Evolutionary conservation across 1,284 basidiomycete genomes (phyloP), one percentile per base, ranked within the genome.

Genomic region (Microbotryum lychnidis-dioicae): DNA sequence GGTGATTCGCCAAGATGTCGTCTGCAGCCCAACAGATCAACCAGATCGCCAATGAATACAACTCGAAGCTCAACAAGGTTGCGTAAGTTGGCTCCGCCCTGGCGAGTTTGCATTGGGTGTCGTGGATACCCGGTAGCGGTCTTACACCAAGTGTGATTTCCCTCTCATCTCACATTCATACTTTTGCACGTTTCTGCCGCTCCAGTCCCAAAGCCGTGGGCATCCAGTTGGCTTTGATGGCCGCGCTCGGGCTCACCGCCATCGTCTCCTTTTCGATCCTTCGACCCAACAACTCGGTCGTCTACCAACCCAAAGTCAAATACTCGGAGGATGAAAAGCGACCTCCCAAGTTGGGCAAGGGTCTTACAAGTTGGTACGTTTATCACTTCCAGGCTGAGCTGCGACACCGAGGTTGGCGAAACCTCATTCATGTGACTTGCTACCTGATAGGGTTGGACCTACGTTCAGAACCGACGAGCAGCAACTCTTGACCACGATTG

Each of bases 401-500:
- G 37, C 37, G 52, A 31, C 52, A 54, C 8, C 10, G 12, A 4
- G 27, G 20, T 18, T 37, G 37, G 23, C 58, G 25, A 14, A 37
- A 46, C 29, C 21, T 65, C 20, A 54, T n/a, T 51, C 25, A 14
- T 20, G 5, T 54, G n/a, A 2, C 8, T 44, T 52, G 56, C 9
- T 57, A 54, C 50, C 21, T 62, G 21, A 58, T 48, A 54, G 93
- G 94, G 78, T 97, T 1, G 85, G 85, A 25, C 93, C 94, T 2
- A 82, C 97, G 23, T 72, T 91, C 55, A 82, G 84, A 65, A 86
- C 87, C 33, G 87, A 87, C 70, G 94, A 98, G 75, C 83, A 86
- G 31, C 86, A 91, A 69, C 83, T 97, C 50, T 80, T 97, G 37
- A 84, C 89, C 69, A 91, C 93, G 74, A 82, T 97, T 71, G 94